These are phyloP conservation scores for Macaranga tanarius DNA, from an alignment of 441 rosid species.

Conservation along the genomic window DNA sequence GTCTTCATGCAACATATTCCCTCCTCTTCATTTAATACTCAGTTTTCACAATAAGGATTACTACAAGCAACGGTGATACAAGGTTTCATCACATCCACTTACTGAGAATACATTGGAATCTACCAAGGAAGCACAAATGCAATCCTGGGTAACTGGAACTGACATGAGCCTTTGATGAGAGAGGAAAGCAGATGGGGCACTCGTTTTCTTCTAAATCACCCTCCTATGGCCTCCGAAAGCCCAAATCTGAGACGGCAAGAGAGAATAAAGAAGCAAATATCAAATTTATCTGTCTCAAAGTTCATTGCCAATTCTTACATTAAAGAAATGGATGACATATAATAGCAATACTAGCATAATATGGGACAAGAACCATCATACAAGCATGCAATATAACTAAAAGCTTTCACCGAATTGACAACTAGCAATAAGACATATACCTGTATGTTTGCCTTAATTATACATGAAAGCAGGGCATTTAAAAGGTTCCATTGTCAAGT, in stretches of 20 bases:
- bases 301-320: neutral
- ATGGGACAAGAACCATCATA: neutral
- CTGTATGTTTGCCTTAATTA: neutral
- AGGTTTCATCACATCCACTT: slow-evolving; percentile 25
- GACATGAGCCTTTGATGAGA: slow-evolving; percentile 12
- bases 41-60: slow-evolving; percentile 30
- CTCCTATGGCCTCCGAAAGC: slow-evolving; percentile 90
- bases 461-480: neutral
- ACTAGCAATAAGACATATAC: neutral
- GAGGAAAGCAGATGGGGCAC: neutral
- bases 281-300: neutral
- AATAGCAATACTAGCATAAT: neutral
- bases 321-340: neutral
- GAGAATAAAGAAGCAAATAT: neutral
- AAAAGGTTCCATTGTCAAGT: neutral
- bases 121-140: slow-evolving; percentile 12
- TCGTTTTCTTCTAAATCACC: slow-evolving; percentile 29
- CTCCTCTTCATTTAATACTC: slow-evolving; percentile 10
- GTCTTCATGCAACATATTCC: neutral
- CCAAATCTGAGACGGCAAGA: slow-evolving; percentile 57
- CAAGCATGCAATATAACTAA: too few relatives aligned
- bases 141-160: neutral
- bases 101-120: slow-evolving; percentile 17
- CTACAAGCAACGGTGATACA: slow-evolving; percentile 27
- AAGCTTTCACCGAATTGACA: neutral